These are phyloP conservation scores for Cryptosporidium parvum DNA, from an alignment of 169 alveolate species.

Conservation along the genomic window DNA sequence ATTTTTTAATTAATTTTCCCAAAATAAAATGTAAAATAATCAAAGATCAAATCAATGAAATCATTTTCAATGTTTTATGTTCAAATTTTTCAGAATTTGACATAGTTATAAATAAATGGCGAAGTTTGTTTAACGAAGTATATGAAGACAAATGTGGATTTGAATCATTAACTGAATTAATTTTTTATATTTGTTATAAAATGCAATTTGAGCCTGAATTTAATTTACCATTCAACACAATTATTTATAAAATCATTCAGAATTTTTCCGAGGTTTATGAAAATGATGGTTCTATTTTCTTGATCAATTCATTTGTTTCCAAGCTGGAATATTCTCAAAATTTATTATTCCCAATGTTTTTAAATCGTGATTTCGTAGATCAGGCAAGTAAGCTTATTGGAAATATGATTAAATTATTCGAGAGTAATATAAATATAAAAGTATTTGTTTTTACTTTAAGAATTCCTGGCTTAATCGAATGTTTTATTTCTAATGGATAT, in stretches of 20 bases:
- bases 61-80: neutral
- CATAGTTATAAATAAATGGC: constrained; percentile 17
- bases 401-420: constrained; percentile 15
- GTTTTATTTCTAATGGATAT: neutral
- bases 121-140: neutral
- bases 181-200: constrained; percentile 11
- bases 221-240: neutral
- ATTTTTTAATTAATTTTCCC: neutral
- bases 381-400: neutral
- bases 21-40: constrained; percentile 9
- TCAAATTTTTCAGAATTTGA: neutral
- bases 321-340: constrained; percentile 54
- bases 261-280: constrained; percentile 13
- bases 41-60: constrained; percentile 32
- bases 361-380: neutral
- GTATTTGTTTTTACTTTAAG: constrained; percentile 25
- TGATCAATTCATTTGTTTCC: neutral
- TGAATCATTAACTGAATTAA: constrained; percentile 15
- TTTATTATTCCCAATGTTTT: constrained; percentile 19
- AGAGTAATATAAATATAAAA: constrained; percentile 11
- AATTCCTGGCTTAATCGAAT: constrained; percentile 24
- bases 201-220: neutral
- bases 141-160: neutral
- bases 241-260: constrained; percentile 5
- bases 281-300: neutral